Evolutionary conservation across 2,329 filamentous ascomycete species (phyloP), one percentile per base, ranked within the genome.

Genomic region (Plectosphaerella plurivora): DNA sequence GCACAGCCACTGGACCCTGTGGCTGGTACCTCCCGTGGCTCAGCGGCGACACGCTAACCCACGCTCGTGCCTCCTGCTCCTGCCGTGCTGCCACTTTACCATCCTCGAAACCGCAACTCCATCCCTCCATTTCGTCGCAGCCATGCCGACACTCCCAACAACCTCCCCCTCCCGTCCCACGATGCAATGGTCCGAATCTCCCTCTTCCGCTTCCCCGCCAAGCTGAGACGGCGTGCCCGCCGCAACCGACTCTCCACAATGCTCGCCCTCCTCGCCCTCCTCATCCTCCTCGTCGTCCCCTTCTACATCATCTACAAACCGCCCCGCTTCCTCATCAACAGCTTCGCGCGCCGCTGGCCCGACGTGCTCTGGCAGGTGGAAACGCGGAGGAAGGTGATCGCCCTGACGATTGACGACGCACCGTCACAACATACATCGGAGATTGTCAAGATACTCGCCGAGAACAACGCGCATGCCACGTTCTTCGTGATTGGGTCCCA

Each of bases 401-500:
- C 89, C 0, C 76, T 97, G 39, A 96, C 90, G 1, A 87, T 96
- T 62, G 91, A 96, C 72, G 91, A 96, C 70, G 88, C 85, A 25
- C 91, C 91, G 0, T 92, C 88, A 2, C 69, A 78, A 44, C 78
- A 89, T 66, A 95, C 91, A 2, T 63, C 69, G 45, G 81, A 85
- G 52, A 91, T 96, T 54, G 72, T 91, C 51, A 71, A 82, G 44
- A 71, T 89, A 0, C 75, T 96, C n/a, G 73, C 76, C 50, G 74
- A 75, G 22, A 78, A 90, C 63, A 76, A 79, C 52, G 89, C 87
- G 14, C 82, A 77, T 18, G 91, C 91, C 0, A 96, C 91, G 0
- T 94, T 96, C 67, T 97, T 96, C 68, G 78, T 95, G 33, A 96
- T 96, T 60, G 91, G 91, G 9, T 79, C 79, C 3, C 91, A 96